phyloP scores from a whole-genome alignment of 768 basidiomycete species.

The Phylloporus scabripes region DNA sequence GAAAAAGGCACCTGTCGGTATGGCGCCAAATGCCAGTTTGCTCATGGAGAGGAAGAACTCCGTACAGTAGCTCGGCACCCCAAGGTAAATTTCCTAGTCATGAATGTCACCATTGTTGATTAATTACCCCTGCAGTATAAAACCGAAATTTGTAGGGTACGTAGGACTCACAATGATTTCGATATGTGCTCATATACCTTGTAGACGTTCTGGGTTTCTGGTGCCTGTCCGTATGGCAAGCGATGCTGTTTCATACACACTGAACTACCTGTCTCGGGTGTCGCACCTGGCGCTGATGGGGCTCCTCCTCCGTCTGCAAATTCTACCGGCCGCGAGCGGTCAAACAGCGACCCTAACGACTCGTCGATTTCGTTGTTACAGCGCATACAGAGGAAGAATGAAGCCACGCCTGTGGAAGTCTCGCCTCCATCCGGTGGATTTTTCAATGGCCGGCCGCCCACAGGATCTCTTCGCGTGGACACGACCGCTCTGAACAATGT shows the following conservation, averaged over 20 bases:
- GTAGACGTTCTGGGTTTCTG: conserved; percentile 91
- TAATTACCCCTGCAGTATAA: conserved; percentile 57
- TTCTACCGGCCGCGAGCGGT: conserved; percentile 59
- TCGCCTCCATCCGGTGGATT: conserved; percentile 38
- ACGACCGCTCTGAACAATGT: conserved; percentile 58
- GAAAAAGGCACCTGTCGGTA: conserved; percentile 86
- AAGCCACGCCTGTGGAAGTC: conserved; percentile 54
- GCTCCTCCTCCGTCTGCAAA: conserved; percentile 46
- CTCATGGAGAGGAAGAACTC: conserved; percentile 86
- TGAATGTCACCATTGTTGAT: conserved; percentile 11
- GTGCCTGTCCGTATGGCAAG: conserved; percentile 89
- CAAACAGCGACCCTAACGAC: conserved; percentile 78
- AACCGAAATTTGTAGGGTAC: conserved; percentile 87
- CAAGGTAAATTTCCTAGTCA: conserved; percentile 49
- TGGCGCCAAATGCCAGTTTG: conserved; percentile 87
- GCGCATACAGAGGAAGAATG: conserved; percentile 66
- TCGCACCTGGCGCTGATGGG: conserved; percentile 48
- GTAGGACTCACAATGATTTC: conserved; percentile 18
- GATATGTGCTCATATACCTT: conserved; percentile 7
- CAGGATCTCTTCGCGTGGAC: conserved; percentile 68
- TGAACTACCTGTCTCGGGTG: conserved; percentile 64
- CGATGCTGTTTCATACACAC: conserved; percentile 94
- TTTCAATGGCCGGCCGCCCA: conserved; percentile 59
- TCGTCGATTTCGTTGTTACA: conserved; percentile 67
- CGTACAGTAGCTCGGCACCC: conserved; percentile 82